These are phyloP conservation scores for Metroxylon sagu DNA, from an alignment of 176 grass and related monocot species.

Conservation along the genomic window DNA sequence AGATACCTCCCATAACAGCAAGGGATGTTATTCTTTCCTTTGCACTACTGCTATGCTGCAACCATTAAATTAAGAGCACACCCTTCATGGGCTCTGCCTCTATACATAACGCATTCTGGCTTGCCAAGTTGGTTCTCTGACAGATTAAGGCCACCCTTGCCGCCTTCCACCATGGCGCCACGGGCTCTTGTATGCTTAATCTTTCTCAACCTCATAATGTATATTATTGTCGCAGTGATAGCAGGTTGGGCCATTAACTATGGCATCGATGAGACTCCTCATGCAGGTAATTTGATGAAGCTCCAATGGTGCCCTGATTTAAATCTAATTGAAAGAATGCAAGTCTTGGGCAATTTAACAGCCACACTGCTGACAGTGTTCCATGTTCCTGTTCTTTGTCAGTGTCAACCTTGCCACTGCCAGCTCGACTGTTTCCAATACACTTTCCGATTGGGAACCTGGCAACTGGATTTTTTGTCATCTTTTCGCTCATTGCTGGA, in stretches of 20 bases:
- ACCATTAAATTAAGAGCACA: too few relatives aligned
- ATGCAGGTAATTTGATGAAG: constrained; percentile 12
- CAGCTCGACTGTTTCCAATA: constrained; percentile 74
- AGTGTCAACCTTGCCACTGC: constrained; percentile 35
- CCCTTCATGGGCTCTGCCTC: too few relatives aligned
- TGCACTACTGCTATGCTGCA: too few relatives aligned
- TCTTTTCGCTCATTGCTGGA: constrained; percentile 61
- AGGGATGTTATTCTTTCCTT: too few relatives aligned
- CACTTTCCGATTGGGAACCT: constrained; percentile 93
- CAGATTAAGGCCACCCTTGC: too few relatives aligned
- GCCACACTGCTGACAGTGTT: too few relatives aligned
- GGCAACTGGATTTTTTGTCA: constrained; percentile 94
- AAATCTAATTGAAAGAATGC: too few relatives aligned
- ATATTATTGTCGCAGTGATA: constrained; percentile 47
- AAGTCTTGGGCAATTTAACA: too few relatives aligned
- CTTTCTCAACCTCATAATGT: constrained; percentile 84
- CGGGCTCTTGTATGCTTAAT: constrained; percentile 43
- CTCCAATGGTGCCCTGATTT: too few relatives aligned
- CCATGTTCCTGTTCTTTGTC: neutral
- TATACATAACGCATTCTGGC: too few relatives aligned
- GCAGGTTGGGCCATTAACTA: constrained; percentile 95
- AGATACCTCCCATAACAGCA: too few relatives aligned
- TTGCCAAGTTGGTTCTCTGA: too few relatives aligned
- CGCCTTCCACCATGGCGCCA: constrained; percentile 30
- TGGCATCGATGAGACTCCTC: constrained; percentile 61